These are phyloP conservation scores for Pythium rishiriense DNA, from an alignment of 352 stramenopile genomes.

Conservation along the genomic window DNA sequence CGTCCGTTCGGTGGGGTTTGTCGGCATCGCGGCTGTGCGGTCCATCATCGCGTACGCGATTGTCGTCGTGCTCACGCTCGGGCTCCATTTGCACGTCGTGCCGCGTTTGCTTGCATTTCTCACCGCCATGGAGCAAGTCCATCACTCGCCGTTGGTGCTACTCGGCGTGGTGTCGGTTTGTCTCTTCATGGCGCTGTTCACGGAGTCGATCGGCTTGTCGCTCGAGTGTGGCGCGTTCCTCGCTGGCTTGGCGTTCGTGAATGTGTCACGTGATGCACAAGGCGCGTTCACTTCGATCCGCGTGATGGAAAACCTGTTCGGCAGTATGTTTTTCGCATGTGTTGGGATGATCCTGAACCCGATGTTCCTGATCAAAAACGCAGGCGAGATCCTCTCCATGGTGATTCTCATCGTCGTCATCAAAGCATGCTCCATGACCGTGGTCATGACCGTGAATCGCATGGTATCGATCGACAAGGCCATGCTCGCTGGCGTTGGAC, in stretches of 20 bases:
- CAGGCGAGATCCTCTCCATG: conserved; percentile 80
- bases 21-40: conserved; percentile 67
- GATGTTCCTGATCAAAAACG: conserved; percentile 78
- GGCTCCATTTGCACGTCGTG: conserved; percentile 74
- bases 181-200: conserved; percentile 84
- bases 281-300: conserved; percentile 80
- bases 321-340: conserved; percentile 88
- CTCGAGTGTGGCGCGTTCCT: conserved; percentile 85
- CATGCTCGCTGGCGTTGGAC: conserved; percentile 65
- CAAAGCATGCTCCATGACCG: conserved; percentile 74
- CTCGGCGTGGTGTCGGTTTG: conserved; percentile 85
- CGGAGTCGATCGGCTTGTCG: conserved; percentile 78
- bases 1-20: conserved; percentile 63
- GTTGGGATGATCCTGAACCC: conserved; percentile 88
- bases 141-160: conserved; percentile 74
- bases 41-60: conserved; percentile 71
- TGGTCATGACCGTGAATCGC: conserved; percentile 78
- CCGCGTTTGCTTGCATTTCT: conserved; percentile 71
- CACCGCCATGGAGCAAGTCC: conserved; percentile 77
- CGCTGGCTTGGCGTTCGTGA: conserved; percentile 78
- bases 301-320: conserved; percentile 88
- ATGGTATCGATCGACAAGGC: conserved; percentile 71
- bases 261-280: conserved; percentile 62
- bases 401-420: conserved; percentile 75
- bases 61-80: conserved; percentile 65